Evolutionary conservation across 345 rosid species (phyloP).

Genomic region (Hibiscus mutabilis): DNA sequence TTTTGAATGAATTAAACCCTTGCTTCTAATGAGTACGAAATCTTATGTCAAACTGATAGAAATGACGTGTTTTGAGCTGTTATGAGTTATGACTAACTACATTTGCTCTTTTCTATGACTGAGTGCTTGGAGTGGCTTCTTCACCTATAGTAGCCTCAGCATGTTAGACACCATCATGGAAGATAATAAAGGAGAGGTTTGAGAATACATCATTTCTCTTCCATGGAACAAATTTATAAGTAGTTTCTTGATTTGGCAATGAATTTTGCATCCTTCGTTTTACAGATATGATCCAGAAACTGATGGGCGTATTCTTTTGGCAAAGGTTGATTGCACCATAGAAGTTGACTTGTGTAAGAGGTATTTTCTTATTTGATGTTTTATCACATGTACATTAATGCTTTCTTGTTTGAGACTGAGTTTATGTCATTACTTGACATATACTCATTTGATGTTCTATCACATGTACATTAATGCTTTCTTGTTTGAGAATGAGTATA

Average conservation of each 20-base stretch:
- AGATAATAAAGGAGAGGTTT: slow-evolving; percentile 71
- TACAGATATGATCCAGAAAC: slow-evolving; percentile 84
- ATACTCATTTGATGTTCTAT: no score
- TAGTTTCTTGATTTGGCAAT: neutral
- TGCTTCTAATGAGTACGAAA: neutral
- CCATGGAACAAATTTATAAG: neutral
- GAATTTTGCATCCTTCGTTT: slow-evolving; percentile 8
- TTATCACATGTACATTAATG: no score
- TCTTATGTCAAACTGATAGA: neutral
- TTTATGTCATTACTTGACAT: neutral
- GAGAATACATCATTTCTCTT: slow-evolving; percentile 14
- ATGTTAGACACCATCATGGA: slow-evolving; percentile 89
- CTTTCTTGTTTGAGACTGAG: no score
- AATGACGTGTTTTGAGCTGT: neutral
- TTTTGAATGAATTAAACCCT: neutral
- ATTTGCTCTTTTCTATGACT: neutral
- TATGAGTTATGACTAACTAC: neutral
- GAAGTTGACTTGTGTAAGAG: slow-evolving; percentile 81
- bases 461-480: neutral
- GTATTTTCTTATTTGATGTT: slow-evolving; percentile 33
- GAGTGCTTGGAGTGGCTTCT: neutral
- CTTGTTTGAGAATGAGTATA: neutral
- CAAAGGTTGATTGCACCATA: slow-evolving; percentile 78
- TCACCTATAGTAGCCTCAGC: slow-evolving; percentile 10
- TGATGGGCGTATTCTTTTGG: slow-evolving; percentile 88